These are phyloP conservation scores for Acephala macrosclerotiorum DNA, from an alignment of 2,329 filamentous ascomycete genomes.

Conservation along the genomic window DNA sequence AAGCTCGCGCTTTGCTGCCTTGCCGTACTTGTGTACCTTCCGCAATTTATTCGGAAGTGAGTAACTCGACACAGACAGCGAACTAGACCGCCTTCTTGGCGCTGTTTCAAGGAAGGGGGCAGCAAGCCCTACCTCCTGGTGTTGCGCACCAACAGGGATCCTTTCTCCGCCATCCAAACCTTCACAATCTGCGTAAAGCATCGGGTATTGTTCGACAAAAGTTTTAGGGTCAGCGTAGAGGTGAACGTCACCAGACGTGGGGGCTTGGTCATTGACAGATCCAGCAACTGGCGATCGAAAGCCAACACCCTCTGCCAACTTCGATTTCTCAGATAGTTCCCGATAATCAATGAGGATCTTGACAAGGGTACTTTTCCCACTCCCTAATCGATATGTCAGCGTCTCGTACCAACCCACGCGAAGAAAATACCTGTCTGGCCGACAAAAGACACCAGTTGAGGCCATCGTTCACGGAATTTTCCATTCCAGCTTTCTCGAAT, in stretches of 20 bases:
- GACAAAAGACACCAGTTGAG: background rate
- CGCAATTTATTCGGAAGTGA: no score
- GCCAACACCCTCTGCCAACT: background rate
- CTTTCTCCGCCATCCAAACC: conserved; percentile 16
- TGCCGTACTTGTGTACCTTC: no score
- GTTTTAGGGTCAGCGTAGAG: conserved; percentile 11
- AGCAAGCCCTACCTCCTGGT: no score
- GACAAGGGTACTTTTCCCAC: conserved; percentile 13
- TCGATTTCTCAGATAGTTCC: no score
- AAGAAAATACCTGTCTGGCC: background rate
- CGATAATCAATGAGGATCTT: conserved; percentile 8
- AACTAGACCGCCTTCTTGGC: no score
- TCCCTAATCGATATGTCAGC: background rate
- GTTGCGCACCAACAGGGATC: conserved; percentile 4
- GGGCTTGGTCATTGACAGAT: background rate
- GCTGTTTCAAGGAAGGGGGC: no score
- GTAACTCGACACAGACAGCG: no score
- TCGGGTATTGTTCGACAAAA: background rate
- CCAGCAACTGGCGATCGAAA: background rate
- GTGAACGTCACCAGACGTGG: conserved; percentile 15
- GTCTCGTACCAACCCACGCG: background rate
- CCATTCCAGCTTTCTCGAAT: background rate
- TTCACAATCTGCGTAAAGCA: conserved; percentile 24
- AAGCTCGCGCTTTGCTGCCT: no score
- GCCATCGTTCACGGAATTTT: background rate